Evolutionary conservation across 2,329 filamentous ascomycete genomes (phyloP), one percentile per base, ranked within the genome.

Genomic region (Mycosphaerella sp.): DNA sequence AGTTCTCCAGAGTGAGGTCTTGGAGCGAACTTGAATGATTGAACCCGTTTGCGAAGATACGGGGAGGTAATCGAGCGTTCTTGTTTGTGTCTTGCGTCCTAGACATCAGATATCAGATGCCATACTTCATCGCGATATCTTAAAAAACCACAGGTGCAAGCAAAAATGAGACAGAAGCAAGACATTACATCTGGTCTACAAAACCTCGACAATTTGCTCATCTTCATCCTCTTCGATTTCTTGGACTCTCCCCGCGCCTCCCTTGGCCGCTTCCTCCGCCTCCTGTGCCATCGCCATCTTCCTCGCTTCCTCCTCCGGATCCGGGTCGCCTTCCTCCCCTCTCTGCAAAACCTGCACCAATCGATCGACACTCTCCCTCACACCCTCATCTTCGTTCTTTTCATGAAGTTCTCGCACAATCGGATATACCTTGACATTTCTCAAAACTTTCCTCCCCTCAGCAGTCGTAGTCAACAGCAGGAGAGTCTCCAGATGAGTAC

Each of bases 401-500:
- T 85, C 63, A 74, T 98, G 93, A 28, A 86, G 85, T 70, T 97
- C 93, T 45, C 93, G 78, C 16, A 97, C 75, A 41, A 97, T 83
- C 0, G 90, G 88, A 68, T 98, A 98, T 1, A 95, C 87, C 62
- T 89, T 87, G 41, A 91, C 75, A 14, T 78, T 73, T 14, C 89
- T 79, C 76, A 97, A 75, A 49, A 79, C 72, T 6, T 94, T 86
- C 53, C 91, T 79, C 1, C 85, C 88, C 60, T 84, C 76, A 6
- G 81, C 77, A 6, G 87, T 91, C 5, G 86, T 90, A 0, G 87
- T 90, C 52, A 98, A 70, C 14, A 98, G 72, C 50, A 90, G 78
- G 49, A 98, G 69, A 1, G 89, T 95, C 72, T 98, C 93, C 16
- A 98, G 71, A 67, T 97, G 90, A 2, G 87, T 93, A 65, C 86